Evolutionary conservation across 1,284 basidiomycete genomes (phyloP).

Genomic region (Ustilago esculenta): DNA sequence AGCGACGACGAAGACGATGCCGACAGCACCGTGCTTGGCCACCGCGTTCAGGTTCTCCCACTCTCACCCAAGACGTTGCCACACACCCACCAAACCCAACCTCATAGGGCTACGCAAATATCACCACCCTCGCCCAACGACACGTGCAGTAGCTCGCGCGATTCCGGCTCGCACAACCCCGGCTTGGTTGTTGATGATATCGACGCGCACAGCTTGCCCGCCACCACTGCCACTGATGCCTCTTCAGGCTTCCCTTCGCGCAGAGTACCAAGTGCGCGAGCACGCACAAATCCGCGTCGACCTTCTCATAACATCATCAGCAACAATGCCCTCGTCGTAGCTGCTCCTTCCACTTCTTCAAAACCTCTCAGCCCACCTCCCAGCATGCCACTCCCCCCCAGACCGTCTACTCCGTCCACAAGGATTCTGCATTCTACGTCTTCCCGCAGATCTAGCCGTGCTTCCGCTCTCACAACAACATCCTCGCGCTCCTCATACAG

Average conservation of each 20-base stretch:
- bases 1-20: constrained; percentile 28
- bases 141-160: constrained; percentile 17
- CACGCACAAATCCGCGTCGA: constrained; percentile 6
- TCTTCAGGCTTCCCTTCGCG: constrained; percentile 14
- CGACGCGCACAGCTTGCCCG: constrained; percentile 21
- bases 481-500: constrained; percentile 20
- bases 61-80: constrained; percentile 4
- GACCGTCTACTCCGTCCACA: constrained; percentile 4
- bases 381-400: constrained; percentile 30
- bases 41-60: constrained; percentile 16
- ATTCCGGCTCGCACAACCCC: constrained; percentile 8
- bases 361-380: constrained; percentile 34
- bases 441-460: constrained; percentile 17
- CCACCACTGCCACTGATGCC: constrained; percentile 9
- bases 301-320: background rate
- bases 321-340: background rate
- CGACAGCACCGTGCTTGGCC: constrained; percentile 35
- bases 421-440: background rate
- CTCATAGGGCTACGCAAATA: background rate
- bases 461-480: constrained; percentile 6
- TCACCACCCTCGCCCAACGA: constrained; percentile 6
- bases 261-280: background rate
- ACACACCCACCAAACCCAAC: background rate
- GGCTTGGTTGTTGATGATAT: constrained; percentile 15
- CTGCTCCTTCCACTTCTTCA: background rate